Percentiles rank a stretch among this genome's conserved stretches.
Conservation (phyloP, 257 asterid genomes). For the Lycium ferocissimum region DNA sequence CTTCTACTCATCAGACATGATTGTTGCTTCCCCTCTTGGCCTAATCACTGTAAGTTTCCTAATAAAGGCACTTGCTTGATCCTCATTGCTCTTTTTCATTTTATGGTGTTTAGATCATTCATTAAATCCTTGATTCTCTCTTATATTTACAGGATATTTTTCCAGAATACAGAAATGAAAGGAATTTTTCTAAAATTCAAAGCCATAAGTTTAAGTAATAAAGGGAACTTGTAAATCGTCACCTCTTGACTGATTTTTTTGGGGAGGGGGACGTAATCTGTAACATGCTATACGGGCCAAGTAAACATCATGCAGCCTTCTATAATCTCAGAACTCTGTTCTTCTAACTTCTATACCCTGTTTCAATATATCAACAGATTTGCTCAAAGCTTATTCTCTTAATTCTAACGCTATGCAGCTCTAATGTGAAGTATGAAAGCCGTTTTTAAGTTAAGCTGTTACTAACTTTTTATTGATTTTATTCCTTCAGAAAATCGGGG, state of each 20-base stretch:
- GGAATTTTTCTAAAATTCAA: background rate
- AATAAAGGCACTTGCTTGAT: background rate
- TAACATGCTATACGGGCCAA: background rate
- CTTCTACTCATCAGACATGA: slow-evolving; percentile 88
- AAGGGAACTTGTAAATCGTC: background rate
- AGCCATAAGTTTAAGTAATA: background rate
- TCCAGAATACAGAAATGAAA: slow-evolving; percentile 8
- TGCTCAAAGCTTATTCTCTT: slow-evolving; percentile 11
- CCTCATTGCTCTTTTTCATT: slow-evolving; percentile 14
- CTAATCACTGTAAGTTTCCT: slow-evolving; percentile 72
- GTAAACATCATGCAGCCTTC: background rate
- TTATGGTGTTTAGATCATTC: slow-evolving; percentile 3
- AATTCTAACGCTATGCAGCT: background rate
- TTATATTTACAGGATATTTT: background rate
- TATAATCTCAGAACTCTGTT: slow-evolving; percentile 3
- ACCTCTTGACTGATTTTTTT: background rate
- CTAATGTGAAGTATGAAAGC: background rate
- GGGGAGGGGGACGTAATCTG: background rate
- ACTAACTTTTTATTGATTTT: slow-evolving; percentile 21
- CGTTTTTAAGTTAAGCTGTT: background rate
- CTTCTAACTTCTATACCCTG: background rate
- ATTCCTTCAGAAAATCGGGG: slow-evolving; percentile 82
- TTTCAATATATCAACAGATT: slow-evolving; percentile 19
- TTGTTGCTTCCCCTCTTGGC: slow-evolving; percentile 95
- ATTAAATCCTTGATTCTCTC: slow-evolving; percentile 21